Evolutionary conservation across 116 monocot species (phyloP).

Genomic region (Trichopus zeylanicus): DNA sequence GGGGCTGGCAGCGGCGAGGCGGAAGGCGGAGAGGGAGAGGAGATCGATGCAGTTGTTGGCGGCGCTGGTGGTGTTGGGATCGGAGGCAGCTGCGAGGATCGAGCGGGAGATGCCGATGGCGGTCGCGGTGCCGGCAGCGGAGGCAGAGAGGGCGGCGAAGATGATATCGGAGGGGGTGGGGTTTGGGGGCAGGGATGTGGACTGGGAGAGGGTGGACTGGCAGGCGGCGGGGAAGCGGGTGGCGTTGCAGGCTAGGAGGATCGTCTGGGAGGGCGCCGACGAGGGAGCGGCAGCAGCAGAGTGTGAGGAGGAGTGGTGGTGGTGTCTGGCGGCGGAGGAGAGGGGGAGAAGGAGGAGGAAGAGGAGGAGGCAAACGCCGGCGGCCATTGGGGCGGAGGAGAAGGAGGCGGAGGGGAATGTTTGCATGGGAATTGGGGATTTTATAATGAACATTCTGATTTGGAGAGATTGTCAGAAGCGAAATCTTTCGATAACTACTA

Average conservation of each 20-base stretch:
- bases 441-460: neutral
- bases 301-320: conserved; percentile 9
- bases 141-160: conserved; percentile 16
- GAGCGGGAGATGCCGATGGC: conserved; percentile 11
- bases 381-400: neutral
- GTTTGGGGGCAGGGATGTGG: conserved; percentile 1
- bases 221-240: conserved; percentile 26
- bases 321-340: no score
- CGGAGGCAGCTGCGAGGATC: conserved; percentile 8
- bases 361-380: neutral
- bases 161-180: conserved; percentile 10
- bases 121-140: conserved; percentile 5
- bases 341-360: conserved; percentile 9
- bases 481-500: no score
- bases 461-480: neutral
- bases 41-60: conserved; percentile 27
- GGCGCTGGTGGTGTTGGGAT: conserved; percentile 13
- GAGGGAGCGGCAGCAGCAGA: conserved; percentile 6
- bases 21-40: conserved; percentile 36
- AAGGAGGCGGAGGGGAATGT: neutral
- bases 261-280: neutral
- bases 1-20: conserved; percentile 32
- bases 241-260: conserved; percentile 26
- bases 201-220: conserved; percentile 18
- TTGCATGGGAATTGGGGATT: neutral